Base-by-base conservation (phyloP, 208 protist species). In the Leishmania martiniquensis region DNA sequence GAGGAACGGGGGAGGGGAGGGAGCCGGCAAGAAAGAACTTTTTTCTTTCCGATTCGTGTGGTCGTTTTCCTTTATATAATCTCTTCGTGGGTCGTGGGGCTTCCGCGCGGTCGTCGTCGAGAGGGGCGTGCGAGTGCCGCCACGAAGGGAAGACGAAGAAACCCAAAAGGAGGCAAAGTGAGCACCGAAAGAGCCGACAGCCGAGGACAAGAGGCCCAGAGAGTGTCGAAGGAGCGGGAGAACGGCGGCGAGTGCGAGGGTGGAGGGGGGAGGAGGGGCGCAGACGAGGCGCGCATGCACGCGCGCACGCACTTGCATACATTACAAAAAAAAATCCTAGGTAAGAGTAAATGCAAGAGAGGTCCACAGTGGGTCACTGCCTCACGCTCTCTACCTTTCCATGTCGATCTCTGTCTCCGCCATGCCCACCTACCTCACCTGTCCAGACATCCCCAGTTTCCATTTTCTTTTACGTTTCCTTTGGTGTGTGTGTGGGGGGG, bases 11-110 rank as follows among this genome's bases (percentile, higher is more conserved):
- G 37, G 65, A 78, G 76, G 47, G 59, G 55, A 75, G 44, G 74
- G 17, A 54, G 39, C 81, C 76, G n/a, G 37, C 49, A 34, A 45
- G 51, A 85, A 68, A 51, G 39, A 68, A 44, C 29, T 25, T 77
- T 63, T 34, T 29, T 81, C 5, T 32, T 55, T 77, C 57, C 49
- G 68, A 25, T 6, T 57, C 22, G 29, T 49, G 32, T 59, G 6
- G 17, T 37, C 34, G 22, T 42, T 74, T 57, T 54, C 70, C 68
- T 69, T 51, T 47, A 32, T 67, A 20, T 57, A 49, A 45, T 75
- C 72, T 69, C 77, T 81, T 69, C 51, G 55, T 32, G 68, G 45
- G 68, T 72, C 68, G 47, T 57, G 47, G 68, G 47, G 34, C n/a
- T 57, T 12, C 51, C 17, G 37, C 25, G 37, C 65, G 12, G 62